Conservation (phyloP, 1,284 basidiomycete species). For the Trichosporon sp. region DNA sequence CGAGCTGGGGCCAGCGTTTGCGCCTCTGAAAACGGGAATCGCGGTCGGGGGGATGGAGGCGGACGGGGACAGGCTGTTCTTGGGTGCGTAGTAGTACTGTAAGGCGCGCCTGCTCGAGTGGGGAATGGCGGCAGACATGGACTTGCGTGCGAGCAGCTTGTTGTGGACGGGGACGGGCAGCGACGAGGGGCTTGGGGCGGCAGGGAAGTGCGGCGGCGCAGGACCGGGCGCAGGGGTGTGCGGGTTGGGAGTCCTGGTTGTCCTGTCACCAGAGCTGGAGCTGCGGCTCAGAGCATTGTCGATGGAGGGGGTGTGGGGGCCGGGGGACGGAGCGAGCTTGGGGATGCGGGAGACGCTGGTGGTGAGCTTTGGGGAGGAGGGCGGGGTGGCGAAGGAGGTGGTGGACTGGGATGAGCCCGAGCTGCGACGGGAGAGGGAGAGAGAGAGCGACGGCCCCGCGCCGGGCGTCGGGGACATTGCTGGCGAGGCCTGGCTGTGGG, state of each 20-base stretch:
- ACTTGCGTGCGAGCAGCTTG: conserved; percentile 4
- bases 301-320: neutral
- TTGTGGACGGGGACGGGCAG: neutral
- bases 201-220: neutral
- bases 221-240: neutral
- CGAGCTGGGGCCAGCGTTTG: neutral
- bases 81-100: neutral
- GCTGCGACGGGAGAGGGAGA: conserved; percentile 16
- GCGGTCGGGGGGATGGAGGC: neutral
- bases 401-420: conserved; percentile 13
- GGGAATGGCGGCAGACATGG: neutral
- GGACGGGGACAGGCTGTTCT: neutral
- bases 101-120: neutral
- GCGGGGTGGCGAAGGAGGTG: conserved; percentile 20
- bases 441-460: conserved; percentile 11
- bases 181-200: neutral
- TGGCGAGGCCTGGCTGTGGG: neutral
- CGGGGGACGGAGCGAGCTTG: neutral
- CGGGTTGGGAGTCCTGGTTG: neutral
- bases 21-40: neutral
- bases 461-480: conserved; percentile 7
- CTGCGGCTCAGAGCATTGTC: neutral
- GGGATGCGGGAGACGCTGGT: neutral
- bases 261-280: neutral
- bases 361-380: conserved; percentile 7